These are phyloP conservation scores for Cronartium quercuum DNA, from an alignment of 1,284 basidiomycete genomes.

Conservation along the genomic window DNA sequence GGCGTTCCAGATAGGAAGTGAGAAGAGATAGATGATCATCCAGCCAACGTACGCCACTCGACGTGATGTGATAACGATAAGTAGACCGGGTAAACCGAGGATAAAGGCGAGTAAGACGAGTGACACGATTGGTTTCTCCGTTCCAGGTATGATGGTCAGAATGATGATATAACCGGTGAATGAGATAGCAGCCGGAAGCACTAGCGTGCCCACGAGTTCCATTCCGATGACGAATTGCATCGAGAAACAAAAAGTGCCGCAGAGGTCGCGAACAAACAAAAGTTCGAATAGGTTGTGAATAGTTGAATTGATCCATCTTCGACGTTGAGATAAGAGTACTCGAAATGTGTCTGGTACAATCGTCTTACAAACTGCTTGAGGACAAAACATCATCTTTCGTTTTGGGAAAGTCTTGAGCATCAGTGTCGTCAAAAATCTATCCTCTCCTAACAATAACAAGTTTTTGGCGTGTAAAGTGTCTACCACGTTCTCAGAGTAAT, in stretches of 20 bases:
- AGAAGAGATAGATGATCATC: slow-evolving; percentile 52
- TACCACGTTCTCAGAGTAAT: slow-evolving; percentile 54
- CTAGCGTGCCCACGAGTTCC: slow-evolving; percentile 53
- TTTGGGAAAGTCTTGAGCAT: slow-evolving; percentile 54
- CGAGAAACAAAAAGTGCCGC: slow-evolving; percentile 54
- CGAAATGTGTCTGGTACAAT: slow-evolving; percentile 53
- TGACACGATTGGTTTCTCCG: slow-evolving; percentile 44
- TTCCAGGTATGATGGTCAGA: slow-evolving; percentile 45
- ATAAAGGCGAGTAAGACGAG: slow-evolving; percentile 50
- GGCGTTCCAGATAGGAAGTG: slow-evolving; percentile 53
- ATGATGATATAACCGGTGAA: slow-evolving; percentile 50
- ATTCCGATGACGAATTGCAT: slow-evolving; percentile 51
- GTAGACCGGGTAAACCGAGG: slow-evolving; percentile 52
- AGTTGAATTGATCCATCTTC: slow-evolving; percentile 54
- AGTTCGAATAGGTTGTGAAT: slow-evolving; percentile 54
- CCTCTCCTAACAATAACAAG: slow-evolving; percentile 52
- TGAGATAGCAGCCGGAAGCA: slow-evolving; percentile 52
- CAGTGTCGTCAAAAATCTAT: slow-evolving; percentile 53
- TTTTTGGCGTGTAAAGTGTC: slow-evolving; percentile 54
- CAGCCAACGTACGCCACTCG: slow-evolving; percentile 52
- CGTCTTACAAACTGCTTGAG: slow-evolving; percentile 54
- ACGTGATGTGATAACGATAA: slow-evolving; percentile 52
- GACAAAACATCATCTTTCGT: slow-evolving; percentile 54
- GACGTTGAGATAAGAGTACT: slow-evolving; percentile 52
- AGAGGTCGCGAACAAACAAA: slow-evolving; percentile 52